These are phyloP conservation scores for Fusarium haematococcum DNA, from an alignment of 2,329 filamentous ascomycete genomes.

Conservation along the genomic window DNA sequence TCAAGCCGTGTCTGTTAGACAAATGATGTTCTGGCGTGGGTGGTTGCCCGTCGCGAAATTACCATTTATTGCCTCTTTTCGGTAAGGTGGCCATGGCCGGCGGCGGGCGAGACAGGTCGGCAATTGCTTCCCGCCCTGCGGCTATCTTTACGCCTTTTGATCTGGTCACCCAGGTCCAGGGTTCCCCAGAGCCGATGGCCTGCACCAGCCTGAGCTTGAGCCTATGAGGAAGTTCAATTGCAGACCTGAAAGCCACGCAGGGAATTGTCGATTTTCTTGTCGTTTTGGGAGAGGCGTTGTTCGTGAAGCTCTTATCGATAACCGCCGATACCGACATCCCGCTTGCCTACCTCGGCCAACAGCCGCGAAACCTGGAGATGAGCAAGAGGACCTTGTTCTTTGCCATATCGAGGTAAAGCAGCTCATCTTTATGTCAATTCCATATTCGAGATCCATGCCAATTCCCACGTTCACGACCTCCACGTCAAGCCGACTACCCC, in stretches of 20 bases:
- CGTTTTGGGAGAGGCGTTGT: background rate
- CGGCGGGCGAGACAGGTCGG: slow-evolving; percentile 7
- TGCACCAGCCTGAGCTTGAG: background rate
- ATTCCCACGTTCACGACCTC: background rate
- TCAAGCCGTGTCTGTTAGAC: background rate
- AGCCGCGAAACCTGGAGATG: background rate
- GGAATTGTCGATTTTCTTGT: slow-evolving; percentile 3
- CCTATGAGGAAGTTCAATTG: slow-evolving; percentile 7
- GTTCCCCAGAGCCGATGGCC: background rate
- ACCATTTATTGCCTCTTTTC: slow-evolving; percentile 31
- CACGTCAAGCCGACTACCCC: background rate
- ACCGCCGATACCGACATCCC: background rate
- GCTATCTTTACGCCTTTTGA: slow-evolving; percentile 4
- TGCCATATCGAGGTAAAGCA: background rate
- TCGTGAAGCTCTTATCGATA: slow-evolving; percentile 2
- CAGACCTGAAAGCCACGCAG: background rate
- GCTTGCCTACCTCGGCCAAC: background rate
- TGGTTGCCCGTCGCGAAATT: background rate
- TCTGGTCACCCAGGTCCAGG: background rate
- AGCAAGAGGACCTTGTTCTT: background rate
- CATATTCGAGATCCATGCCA: background rate
- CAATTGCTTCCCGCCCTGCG: background rate
- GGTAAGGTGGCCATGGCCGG: slow-evolving; percentile 19
- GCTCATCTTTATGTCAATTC: background rate
- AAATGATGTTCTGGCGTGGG: background rate